A percentile compares a stretch with the other conserved stretches of the same genome.
These are phyloP conservation scores for Claviceps sp. DNA, from an alignment of 2,329 filamentous ascomycete species.

Conservation along the genomic window DNA sequence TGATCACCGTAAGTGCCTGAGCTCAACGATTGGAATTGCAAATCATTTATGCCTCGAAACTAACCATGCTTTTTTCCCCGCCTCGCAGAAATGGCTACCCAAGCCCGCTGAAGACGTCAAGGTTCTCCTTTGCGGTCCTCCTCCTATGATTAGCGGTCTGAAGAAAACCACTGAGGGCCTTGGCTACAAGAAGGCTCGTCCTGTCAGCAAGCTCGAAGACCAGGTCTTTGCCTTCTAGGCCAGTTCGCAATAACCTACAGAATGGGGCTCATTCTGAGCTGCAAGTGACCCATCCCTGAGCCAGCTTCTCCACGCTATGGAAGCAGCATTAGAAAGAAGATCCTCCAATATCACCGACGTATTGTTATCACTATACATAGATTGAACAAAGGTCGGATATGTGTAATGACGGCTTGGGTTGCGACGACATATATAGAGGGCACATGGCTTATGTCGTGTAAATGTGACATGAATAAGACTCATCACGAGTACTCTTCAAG, in stretches of 20 bases:
- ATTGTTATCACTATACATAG: not conserved
- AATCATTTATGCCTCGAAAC: not conserved
- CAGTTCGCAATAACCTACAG: not conserved
- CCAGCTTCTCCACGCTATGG: not conserved
- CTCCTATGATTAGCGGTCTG: slow-evolving; percentile 90
- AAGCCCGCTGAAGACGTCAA: slow-evolving; percentile 79
- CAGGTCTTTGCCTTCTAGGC: slow-evolving; percentile 84
- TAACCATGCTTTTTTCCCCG: not conserved
- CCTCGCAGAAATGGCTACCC: slow-evolving; percentile 53
- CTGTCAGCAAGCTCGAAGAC: slow-evolving; percentile 95
- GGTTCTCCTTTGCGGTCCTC: slow-evolving; percentile 86
- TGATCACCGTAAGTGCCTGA: slow-evolving; percentile 59
- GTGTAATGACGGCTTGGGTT: not conserved
- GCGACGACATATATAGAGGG: not conserved
- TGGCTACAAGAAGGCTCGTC: slow-evolving; percentile 82
- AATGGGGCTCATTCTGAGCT: not conserved
- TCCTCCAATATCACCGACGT: not conserved
- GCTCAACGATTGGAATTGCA: not conserved
- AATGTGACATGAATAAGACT: not conserved
- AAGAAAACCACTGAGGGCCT: slow-evolving; percentile 90
- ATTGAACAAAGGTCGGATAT: not conserved
- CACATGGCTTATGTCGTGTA: too few species aligned
- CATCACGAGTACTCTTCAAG: not conserved
- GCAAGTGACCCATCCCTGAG: not conserved
- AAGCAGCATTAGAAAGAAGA: not conserved